Base-by-base conservation (phyloP, 2,329 filamentous ascomycete species). In the Colletotrichum falcatum region DNA sequence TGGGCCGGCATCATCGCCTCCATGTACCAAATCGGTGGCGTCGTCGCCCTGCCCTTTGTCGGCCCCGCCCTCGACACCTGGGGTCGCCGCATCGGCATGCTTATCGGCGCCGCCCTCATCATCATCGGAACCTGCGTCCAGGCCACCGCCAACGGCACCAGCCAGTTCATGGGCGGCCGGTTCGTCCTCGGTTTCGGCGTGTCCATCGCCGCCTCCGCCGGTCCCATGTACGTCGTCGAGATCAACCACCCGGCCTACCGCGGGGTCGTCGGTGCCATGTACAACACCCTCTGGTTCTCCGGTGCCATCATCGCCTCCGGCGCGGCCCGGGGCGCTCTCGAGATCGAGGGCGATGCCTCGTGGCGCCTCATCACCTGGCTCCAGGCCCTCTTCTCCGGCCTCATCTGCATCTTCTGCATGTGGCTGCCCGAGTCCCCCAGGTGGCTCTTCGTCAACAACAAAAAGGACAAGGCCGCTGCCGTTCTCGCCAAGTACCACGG, bases 131-230 rank as follows among this genome's bases (percentile, higher is more conserved):
- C 84, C 35, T 78, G 83, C 65, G 81, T 87, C 60, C 84, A 86
- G 70, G 82, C 79, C n/a, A 80, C 82, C 1, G 79, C 81, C 66
- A 75, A 76, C 63, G 75, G 58, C 65, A 77, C 74, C 69, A 78
- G 78, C 12, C 82, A 85, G 66, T 87, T 86, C 74, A 83, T 86
- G 77, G 85, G 84, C 53, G 88, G 88, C n/a, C 84, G 88, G 35
- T 90, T 91, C 78, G 78, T 91, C 26, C 84, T 91, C 3, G 89
- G 89, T 63, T 90, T 90, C 71, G 85, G 85, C 62, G 83, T 85
- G 33, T 81, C 82, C 51, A 82, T 86, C 71, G 81, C 82, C 23
- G 81, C 83, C 1, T 80, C 83, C 1, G 83, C 84, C 8, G 84
- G 83, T 1, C 84, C 84, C 7, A 82, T 83, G 65, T 85, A 85